These are phyloP conservation scores for Fusarium sororula DNA, from an alignment of 2,329 filamentous ascomycete genomes.

Conservation along the genomic window DNA sequence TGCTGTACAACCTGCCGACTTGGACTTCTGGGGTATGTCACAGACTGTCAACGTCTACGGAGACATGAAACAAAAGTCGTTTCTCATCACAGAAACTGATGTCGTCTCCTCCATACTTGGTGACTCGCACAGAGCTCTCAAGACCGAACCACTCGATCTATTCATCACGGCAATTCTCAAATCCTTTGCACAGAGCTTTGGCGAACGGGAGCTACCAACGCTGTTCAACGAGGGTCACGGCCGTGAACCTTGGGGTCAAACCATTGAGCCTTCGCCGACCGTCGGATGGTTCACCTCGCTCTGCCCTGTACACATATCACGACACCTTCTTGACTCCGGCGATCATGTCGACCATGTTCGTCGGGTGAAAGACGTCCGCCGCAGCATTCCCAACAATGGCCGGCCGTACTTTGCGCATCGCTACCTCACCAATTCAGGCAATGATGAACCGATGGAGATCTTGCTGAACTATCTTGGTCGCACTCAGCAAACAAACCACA, in stretches of 20 bases:
- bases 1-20: not conserved
- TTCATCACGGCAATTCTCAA: constrained; percentile 47
- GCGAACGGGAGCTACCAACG: constrained; percentile 42
- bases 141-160: constrained; percentile 51
- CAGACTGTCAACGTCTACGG: constrained; percentile 16
- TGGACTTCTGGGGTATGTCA: constrained; percentile 36
- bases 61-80: not conserved
- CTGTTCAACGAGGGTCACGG: constrained; percentile 56
- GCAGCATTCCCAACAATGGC: constrained; percentile 17
- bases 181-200: constrained; percentile 49
- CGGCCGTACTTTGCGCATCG: constrained; percentile 24
- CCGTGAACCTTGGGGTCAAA: constrained; percentile 48
- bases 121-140: constrained; percentile 43
- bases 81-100: constrained; percentile 2
- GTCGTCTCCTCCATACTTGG: constrained; percentile 24
- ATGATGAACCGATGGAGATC: constrained; percentile 17
- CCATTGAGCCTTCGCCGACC: constrained; percentile 49
- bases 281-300: constrained; percentile 59
- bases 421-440: not conserved
- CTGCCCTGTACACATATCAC: constrained; percentile 43
- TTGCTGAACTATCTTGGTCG: constrained; percentile 23
- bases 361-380: constrained; percentile 14
- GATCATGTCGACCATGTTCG: constrained; percentile 16
- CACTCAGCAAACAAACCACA: not conserved
- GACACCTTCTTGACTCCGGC: not conserved